Evolutionary conservation across 2,329 filamentous ascomycete species (phyloP).

Genomic region (Xylariaceae sp.): DNA sequence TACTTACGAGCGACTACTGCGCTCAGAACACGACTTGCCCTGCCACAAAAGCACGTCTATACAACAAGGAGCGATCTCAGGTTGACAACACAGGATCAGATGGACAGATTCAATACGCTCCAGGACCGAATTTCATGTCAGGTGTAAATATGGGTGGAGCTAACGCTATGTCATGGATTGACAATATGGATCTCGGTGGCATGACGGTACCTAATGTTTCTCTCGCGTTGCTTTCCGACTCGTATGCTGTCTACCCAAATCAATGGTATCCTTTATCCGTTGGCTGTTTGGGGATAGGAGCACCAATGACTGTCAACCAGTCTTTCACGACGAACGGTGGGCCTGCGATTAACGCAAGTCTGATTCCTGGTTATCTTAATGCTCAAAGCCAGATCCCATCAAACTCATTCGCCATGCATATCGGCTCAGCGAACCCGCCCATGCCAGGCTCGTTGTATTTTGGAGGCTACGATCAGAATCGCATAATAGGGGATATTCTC

Average conservation of each 20-base stretch:
- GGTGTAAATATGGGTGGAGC: conserved; percentile 36
- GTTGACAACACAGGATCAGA: conserved; percentile 36
- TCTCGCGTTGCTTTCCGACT: conserved; percentile 36
- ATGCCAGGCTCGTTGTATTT: conserved; percentile 48
- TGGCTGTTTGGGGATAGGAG: conserved; percentile 43
- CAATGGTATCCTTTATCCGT: conserved; percentile 42
- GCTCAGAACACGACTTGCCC: conserved; percentile 37
- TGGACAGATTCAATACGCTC: conserved; percentile 33
- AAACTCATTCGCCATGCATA: conserved; percentile 52
- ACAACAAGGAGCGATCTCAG: conserved; percentile 37
- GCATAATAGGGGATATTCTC: conserved; percentile 46
- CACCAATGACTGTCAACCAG: conserved; percentile 37
- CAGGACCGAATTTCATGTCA: conserved; percentile 35
- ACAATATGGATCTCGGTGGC: conserved; percentile 34
- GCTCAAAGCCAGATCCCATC: conserved; percentile 41
- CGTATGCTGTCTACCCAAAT: conserved; percentile 41
- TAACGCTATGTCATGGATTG: conserved; percentile 37
- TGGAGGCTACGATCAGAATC: conserved; percentile 51
- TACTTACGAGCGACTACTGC: conserved; percentile 42
- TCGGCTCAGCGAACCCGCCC: conserved; percentile 45
- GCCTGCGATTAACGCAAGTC: conserved; percentile 40
- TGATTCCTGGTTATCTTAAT: conserved; percentile 41
- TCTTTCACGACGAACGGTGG: conserved; percentile 31
- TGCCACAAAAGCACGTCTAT: conserved; percentile 38
- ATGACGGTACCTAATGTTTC: conserved; percentile 37